These are phyloP conservation scores for Gypsophila paniculata DNA, from an alignment of 179 eudicot genomes.

Conservation along the genomic window DNA sequence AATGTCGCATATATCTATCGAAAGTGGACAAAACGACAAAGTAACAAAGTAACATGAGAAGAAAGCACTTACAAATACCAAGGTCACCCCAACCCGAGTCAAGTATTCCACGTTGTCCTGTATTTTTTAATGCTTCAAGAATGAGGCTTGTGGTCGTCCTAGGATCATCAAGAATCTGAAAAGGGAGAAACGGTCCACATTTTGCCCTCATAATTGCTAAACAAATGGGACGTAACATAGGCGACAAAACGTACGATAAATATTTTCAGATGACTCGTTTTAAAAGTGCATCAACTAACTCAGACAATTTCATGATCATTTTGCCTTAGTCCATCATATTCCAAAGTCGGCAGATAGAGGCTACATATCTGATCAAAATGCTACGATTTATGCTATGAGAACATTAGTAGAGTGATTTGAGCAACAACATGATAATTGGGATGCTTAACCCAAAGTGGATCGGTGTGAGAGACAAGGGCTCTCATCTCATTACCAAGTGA, in stretches of 20 bases:
- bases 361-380: background rate
- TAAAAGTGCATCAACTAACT: background rate
- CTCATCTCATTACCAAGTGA: no score
- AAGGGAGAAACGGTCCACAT: background rate
- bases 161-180: constrained; percentile 80
- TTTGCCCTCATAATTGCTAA: background rate
- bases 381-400: background rate
- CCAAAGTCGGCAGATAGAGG: background rate
- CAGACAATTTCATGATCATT: no score
- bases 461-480: no score
- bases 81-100: constrained; percentile 98
- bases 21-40: background rate
- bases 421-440: background rate
- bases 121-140: constrained; percentile 68
- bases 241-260: background rate
- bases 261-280: background rate
- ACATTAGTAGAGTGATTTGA: background rate
- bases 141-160: constrained; percentile 59
- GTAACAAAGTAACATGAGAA: background rate
- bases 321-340: no score
- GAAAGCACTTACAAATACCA: constrained; percentile 61
- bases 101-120: constrained; percentile 92
- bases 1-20: background rate
- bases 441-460: no score
- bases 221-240: background rate